These are phyloP conservation scores for Wickerhamomyces canadensis DNA, from an alignment of 805 yeast species.

Conservation along the genomic window DNA sequence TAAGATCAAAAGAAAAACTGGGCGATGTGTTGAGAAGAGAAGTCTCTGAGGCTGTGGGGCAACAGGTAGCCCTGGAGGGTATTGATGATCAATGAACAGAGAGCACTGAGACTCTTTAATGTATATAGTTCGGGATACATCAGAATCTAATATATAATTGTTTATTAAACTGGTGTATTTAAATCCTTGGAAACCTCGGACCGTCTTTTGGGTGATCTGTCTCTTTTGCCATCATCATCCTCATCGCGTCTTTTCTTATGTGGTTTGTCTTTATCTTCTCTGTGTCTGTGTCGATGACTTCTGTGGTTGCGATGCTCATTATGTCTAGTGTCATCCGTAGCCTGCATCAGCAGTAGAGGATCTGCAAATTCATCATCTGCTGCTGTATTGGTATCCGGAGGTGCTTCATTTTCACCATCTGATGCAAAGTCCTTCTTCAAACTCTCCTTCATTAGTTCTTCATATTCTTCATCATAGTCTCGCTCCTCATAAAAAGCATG, in stretches of 20 bases:
- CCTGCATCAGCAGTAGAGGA: constrained; percentile 19
- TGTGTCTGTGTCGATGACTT: constrained; percentile 2
- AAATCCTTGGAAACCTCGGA: too few relatives aligned
- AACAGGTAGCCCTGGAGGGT: constrained; percentile 18
- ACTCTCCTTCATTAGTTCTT: constrained; percentile 29
- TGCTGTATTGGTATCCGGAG: not conserved
- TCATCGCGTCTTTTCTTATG: not conserved
- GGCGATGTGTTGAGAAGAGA: constrained; percentile 49
- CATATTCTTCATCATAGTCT: constrained; percentile 45
- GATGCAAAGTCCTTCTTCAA: constrained; percentile 25
- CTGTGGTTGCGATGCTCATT: constrained; percentile 1
- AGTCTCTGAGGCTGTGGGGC: constrained; percentile 30
- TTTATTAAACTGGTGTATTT: too few relatives aligned
- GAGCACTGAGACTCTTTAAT: too few relatives aligned
- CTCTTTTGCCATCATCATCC: not conserved
- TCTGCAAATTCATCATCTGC: constrained; percentile 21
- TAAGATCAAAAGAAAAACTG: constrained; percentile 54
- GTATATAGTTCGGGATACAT: too few relatives aligned
- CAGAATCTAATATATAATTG: too few relatives aligned
- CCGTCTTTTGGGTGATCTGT: not conserved
- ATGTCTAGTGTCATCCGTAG: constrained; percentile 1
- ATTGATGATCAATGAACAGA: constrained; percentile 8
- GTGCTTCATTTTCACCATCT: constrained; percentile 7
- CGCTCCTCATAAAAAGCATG: constrained; percentile 60
- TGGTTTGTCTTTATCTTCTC: not conserved